phyloP scores from a whole-genome alignment of 108 stramenopile species.

The Nitzschia inconspicua region DNA sequence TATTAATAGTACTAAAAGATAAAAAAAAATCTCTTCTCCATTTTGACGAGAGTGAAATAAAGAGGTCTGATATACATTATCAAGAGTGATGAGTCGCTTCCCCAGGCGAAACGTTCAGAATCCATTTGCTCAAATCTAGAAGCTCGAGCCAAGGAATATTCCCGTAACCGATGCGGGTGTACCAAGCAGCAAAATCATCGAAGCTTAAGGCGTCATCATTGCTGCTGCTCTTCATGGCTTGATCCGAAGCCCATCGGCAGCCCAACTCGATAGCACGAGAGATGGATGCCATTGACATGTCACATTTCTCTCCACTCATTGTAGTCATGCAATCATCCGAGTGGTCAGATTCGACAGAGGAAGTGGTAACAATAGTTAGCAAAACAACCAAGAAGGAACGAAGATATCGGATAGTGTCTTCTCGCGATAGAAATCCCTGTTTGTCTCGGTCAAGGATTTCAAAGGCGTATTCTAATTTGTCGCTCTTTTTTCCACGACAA shows the following conservation, averaged over 20 bases:
- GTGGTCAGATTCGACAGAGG: constrained; percentile 30
- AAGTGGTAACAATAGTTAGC: constrained; percentile 54
- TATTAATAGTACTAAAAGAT: neutral
- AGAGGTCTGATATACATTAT: neutral
- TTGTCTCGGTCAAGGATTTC: constrained; percentile 71
- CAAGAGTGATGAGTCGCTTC: too few relatives aligned
- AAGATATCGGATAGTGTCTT: constrained; percentile 61
- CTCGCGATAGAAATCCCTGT: constrained; percentile 52
- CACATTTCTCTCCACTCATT: constrained; percentile 42
- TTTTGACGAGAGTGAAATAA: neutral
- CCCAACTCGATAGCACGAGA: constrained; percentile 69
- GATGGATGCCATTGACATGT: constrained; percentile 37
- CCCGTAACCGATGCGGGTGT: constrained; percentile 77
- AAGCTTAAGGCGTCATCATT: constrained; percentile 50
- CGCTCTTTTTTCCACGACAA: constrained; percentile 86
- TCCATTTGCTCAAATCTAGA: constrained; percentile 85
- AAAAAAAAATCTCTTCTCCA: neutral
- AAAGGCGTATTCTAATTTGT: constrained; percentile 88
- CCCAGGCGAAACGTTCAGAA: neutral
- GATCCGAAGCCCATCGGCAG: constrained; percentile 68
- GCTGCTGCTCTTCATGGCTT: constrained; percentile 52
- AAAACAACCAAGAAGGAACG: constrained; percentile 78
- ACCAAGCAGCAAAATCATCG: constrained; percentile 93
- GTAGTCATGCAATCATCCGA: constrained; percentile 37
- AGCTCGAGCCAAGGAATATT: constrained; percentile 89